Conservation (phyloP, 2,329 filamentous ascomycete species). For the Trichoderma oligosporum region DNA sequence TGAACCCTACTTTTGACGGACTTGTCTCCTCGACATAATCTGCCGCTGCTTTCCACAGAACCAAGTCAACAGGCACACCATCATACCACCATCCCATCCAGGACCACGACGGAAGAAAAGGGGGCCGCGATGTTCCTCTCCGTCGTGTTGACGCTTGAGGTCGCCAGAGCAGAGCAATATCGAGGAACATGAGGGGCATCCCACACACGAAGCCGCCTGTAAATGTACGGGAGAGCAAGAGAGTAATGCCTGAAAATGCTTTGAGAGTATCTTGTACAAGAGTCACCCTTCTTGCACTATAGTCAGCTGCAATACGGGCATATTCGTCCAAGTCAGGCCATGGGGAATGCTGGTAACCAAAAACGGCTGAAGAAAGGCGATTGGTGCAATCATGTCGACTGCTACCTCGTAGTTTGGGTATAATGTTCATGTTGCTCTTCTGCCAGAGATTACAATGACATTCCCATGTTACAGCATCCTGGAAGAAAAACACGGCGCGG, state of each 20-base stretch:
- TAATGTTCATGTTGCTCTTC: slow-evolving; percentile 31
- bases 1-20: slow-evolving; percentile 31
- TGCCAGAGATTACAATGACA: slow-evolving; percentile 46
- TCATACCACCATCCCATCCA: slow-evolving; percentile 50
- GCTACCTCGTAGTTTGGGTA: slow-evolving; percentile 32
- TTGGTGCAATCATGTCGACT: slow-evolving; percentile 33
- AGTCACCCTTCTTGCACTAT: slow-evolving; percentile 39
- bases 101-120: slow-evolving; percentile 44
- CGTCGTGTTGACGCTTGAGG: slow-evolving; percentile 42
- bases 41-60: slow-evolving; percentile 41
- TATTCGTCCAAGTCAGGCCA: slow-evolving; percentile 48
- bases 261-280: slow-evolving; percentile 40
- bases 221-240: slow-evolving; percentile 40
- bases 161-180: slow-evolving; percentile 44
- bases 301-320: slow-evolving; percentile 42
- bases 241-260: slow-evolving; percentile 43
- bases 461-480: slow-evolving; percentile 43
- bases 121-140: slow-evolving; percentile 34
- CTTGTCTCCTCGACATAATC: slow-evolving; percentile 42
- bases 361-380: slow-evolving; percentile 31
- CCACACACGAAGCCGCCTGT: slow-evolving; percentile 43
- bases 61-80: slow-evolving; percentile 40
- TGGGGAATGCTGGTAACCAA: slow-evolving; percentile 39
- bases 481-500: slow-evolving; percentile 43
- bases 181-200: slow-evolving; percentile 46